Base-by-base conservation (phyloP, 495 filamentous ascomycete species). In the Aspergillus bertholletiae region DNA sequence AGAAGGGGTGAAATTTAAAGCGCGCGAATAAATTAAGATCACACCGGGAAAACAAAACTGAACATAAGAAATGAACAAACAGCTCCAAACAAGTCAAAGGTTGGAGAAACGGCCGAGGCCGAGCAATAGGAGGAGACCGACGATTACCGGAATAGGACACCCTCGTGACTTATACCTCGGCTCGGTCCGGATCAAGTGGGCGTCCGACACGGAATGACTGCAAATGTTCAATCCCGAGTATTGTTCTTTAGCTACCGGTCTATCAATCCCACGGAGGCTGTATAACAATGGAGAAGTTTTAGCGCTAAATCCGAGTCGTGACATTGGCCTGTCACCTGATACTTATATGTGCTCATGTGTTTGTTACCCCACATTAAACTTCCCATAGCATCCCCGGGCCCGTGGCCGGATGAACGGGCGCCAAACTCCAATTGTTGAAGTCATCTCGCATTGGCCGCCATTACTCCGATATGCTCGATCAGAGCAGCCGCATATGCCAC, bases 111-210 rank as follows among this genome's bases (percentile, higher is more conserved):
- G 34, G 28, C 52, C 52, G 52, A 48, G 54, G 30, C 21, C 47
- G 40, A 34, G 22, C 26, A 30, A 30, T 26, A 32, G 30, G 34
- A 37, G 9, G 6, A 43, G 46, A 18, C 40, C 41, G 46, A 23
- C 49, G 43, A 46, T 18, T 52, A 55, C 58, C 57, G 62, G 57
- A 61, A 55, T 59, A 54, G 58, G 59, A 46, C 26, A 40, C 41
- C 47, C 43, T 51, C 53, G 45, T 11, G 46, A 45, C 24, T 12
- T 54, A 57, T 52, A 61, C 69, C 69, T 66, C 63, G 69, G 69
- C 61, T 72, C 69, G 61, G 66, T 20, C 17, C 66, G 68, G 60
- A 63, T 49, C 58, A 66, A 65, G 47, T 18, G 39, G 7, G 34
- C 47, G n/a, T 51, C 12, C 9, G 50, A 53, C 57, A 27, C 24